Percentiles rank a stretch among this genome's conserved stretches.
phyloP scores from a whole-genome alignment of 495 filamentous ascomycete species.

The Evernia prunastri region DNA sequence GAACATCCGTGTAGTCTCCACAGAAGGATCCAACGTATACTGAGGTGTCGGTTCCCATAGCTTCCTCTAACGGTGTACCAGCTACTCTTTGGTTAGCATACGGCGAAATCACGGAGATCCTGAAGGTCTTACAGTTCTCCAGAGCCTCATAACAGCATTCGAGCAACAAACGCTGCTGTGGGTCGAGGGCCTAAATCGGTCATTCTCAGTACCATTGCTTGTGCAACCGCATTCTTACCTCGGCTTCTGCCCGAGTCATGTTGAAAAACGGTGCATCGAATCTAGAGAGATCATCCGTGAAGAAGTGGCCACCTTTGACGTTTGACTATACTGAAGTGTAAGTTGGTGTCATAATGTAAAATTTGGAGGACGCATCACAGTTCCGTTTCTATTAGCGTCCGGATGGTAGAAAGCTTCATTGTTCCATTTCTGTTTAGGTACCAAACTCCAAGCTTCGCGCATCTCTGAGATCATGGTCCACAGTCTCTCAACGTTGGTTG shows the following conservation, averaged over 20 bases:
- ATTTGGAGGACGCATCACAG: neutral
- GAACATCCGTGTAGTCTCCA: conserved; percentile 19
- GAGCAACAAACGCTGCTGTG: neutral
- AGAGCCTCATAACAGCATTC: conserved; percentile 2
- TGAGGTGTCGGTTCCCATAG: conserved; percentile 20
- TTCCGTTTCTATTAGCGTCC: conserved; percentile 13
- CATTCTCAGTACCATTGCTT: neutral
- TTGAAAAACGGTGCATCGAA: conserved; percentile 49
- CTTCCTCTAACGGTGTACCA: conserved; percentile 21
- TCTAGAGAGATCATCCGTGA: conserved; percentile 30
- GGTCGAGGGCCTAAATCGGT: conserved; percentile 1
- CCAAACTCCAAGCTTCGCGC: conserved; percentile 6
- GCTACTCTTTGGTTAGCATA: too few relatives aligned
- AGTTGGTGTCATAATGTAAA: too few relatives aligned
- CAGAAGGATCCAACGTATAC: conserved; percentile 18
- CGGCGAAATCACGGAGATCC: too few relatives aligned
- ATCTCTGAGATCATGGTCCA: conserved; percentile 43
- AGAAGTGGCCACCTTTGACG: conserved; percentile 28
- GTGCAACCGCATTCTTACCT: neutral
- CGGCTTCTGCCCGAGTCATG: conserved; percentile 42
- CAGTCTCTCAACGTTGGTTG: conserved; percentile 42
- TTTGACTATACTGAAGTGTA: too few relatives aligned
- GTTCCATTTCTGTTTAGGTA: conserved; percentile 25
- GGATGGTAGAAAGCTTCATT: conserved; percentile 28
- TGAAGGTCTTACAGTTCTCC: neutral